Evolutionary conservation across 768 basidiomycete genomes (phyloP).

Genomic region (Collybia nuda): DNA sequence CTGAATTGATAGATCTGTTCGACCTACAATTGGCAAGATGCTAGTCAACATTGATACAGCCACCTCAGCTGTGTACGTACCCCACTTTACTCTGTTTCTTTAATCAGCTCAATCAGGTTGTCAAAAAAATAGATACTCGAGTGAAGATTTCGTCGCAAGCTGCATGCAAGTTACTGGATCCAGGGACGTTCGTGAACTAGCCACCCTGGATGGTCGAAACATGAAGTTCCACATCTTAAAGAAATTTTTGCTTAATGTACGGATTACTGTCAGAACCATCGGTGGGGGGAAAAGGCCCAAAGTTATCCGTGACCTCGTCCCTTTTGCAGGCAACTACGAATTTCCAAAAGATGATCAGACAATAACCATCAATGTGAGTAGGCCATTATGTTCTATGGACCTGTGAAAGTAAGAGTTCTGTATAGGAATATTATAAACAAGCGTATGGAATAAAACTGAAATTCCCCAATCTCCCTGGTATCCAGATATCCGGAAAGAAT

Average conservation of each 20-base stretch:
- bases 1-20: no score
- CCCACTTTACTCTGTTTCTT: not conserved
- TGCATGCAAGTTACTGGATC: constrained; percentile 27
- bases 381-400: not conserved
- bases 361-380: no score
- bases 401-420: not conserved
- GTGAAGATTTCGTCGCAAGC: constrained; percentile 27
- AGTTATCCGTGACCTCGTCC: no score
- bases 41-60: constrained; percentile 48
- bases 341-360: no score
- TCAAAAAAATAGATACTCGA: constrained; percentile 22
- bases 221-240: no score
- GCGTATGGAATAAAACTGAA: constrained; percentile 30
- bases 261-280: no score
- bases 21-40: constrained; percentile 34
- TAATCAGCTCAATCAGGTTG: no score
- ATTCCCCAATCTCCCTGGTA: constrained; percentile 37
- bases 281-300: no score
- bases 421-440: constrained; percentile 40
- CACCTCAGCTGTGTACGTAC: constrained; percentile 41
- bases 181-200: constrained; percentile 27
- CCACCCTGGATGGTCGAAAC: no score
- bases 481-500: constrained; percentile 26
- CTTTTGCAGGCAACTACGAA: no score
- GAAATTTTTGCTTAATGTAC: no score